phyloP scores from a whole-genome alignment of 2,329 filamentous ascomycete species.

The Diaporthe sp. region DNA sequence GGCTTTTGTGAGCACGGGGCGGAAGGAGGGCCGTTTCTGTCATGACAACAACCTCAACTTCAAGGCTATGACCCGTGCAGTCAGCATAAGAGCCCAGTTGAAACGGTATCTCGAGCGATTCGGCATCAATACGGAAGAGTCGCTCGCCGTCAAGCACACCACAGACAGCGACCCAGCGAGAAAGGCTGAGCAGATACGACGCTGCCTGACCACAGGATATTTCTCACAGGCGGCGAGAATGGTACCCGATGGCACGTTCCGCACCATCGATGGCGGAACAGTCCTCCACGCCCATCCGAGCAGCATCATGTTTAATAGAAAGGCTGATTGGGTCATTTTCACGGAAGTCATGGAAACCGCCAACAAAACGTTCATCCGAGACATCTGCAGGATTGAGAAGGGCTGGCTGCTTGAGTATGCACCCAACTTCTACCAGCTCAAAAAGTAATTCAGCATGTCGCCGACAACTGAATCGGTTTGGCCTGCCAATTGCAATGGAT shows the following conservation, averaged over 20 bases:
- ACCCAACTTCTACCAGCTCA: slow-evolving; percentile 82
- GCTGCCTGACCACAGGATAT: slow-evolving; percentile 90
- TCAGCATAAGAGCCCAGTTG: slow-evolving; percentile 89
- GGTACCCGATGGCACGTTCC: slow-evolving; percentile 92
- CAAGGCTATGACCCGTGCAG: slow-evolving; percentile 84
- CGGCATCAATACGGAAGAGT: slow-evolving; percentile 78
- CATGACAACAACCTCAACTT: slow-evolving; percentile 89
- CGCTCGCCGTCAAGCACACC: slow-evolving; percentile 55
- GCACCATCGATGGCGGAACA: slow-evolving; percentile 84
- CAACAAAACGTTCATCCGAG: slow-evolving; percentile 89
- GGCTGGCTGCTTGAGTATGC: slow-evolving; percentile 93
- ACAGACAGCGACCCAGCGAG: slow-evolving; percentile 47
- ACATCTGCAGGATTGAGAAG: slow-evolving; percentile 94
- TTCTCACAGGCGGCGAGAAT: slow-evolving; percentile 95
- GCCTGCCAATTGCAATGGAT: neutral
- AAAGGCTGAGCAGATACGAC: slow-evolving; percentile 80
- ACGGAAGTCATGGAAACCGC: slow-evolving; percentile 93
- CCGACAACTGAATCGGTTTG: neutral
- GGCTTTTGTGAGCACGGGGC: slow-evolving; percentile 85
- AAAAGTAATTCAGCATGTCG: slow-evolving; percentile 44
- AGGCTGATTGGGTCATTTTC: slow-evolving; percentile 97
- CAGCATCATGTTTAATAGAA: slow-evolving; percentile 95
- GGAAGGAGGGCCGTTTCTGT: slow-evolving; percentile 88
- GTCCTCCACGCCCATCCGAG: slow-evolving; percentile 90
- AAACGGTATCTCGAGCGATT: slow-evolving; percentile 90